Base-by-base conservation (phyloP, 2,329 filamentous ascomycete species). In the Claviceps lovelessii region DNA sequence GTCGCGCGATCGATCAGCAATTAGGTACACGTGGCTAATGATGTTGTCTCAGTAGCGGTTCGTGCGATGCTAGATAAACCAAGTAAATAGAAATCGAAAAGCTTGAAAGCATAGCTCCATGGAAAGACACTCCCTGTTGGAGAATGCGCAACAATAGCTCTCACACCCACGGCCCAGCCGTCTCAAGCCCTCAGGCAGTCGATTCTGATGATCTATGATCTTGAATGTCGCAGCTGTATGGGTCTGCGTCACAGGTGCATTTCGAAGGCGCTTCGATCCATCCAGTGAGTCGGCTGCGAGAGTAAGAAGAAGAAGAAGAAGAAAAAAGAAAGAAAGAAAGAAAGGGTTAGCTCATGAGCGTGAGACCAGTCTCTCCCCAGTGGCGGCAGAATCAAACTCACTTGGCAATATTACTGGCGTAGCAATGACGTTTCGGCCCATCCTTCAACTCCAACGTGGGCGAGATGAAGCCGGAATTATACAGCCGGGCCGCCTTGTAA, bases 401-500 rank as follows among this genome's bases (percentile, higher is more conserved):
- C 49, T 39, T 41, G 7, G 77, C 76, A 58, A 79, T 66, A 58
- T 79, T 76, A 19, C 66, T 70, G 9, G 71, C 67, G 61, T 80
- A 80, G 66, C 75, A 78, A 57, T 71, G 68, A 23, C 19, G 74
- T 76, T 23, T 23, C 23, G 37, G 68, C 70, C 48, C 52, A 33
- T 72, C 72, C 54, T 68, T 65, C 45, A 70, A 66, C 7, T 73
- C 62, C 58, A 74, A 67, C 6, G 54, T 56, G 42, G 63, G 57
- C 44, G 63, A 56, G 61, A 75, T 60, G 28, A 62, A 64, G 17
- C 75, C 75, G n/a, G 72, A 72, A 62, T 78, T 78, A 66, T 77
- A 78, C 41, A 72, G 69, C 39, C 74, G 66, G n/a, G 73, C 72
- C 0, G 71, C 73, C 51, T 65, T 68, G 62, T 76, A 77, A 63